Evolutionary conservation across 2,329 filamentous ascomycete species (phyloP).

Genomic region (Botrytis squamosa): DNA sequence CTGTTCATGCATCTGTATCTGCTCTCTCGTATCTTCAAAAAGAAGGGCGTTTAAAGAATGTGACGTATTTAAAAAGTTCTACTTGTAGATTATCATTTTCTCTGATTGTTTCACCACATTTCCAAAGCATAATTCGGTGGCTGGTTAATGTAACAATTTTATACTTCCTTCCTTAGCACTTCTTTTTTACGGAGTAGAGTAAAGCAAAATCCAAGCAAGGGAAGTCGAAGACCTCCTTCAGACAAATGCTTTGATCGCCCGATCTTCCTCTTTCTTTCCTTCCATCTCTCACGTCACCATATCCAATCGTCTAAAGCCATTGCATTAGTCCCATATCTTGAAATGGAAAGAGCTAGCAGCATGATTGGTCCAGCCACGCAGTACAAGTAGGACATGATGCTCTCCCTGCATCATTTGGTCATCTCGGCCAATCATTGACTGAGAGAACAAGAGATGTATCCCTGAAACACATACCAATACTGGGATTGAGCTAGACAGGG

Average conservation of each 20-base stretch:
- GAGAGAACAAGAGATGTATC: neutral
- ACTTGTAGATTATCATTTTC: neutral
- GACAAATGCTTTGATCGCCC: slow-evolving; percentile 9
- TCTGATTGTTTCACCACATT: slow-evolving; percentile 1
- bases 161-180: neutral
- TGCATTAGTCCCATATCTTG: neutral
- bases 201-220: slow-evolving; percentile 5
- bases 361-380: slow-evolving; percentile 4
- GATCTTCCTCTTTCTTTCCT: slow-evolving; percentile 3
- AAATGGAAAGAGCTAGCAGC: neutral
- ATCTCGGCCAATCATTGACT: neutral
- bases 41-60: neutral
- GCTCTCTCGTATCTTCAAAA: neutral
- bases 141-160: slow-evolving; percentile 1
- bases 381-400: neutral
- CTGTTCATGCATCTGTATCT: neutral
- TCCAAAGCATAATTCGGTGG: neutral
- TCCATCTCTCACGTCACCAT: neutral
- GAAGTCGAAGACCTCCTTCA: slow-evolving; percentile 1
- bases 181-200: neutral
- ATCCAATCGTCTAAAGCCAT: neutral
- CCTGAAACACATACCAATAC: neutral
- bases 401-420: neutral
- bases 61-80: neutral
- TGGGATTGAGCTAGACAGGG: neutral